Base-by-base conservation (phyloP, 2,329 filamentous ascomycete species). In the Penicillium sp. region DNA sequence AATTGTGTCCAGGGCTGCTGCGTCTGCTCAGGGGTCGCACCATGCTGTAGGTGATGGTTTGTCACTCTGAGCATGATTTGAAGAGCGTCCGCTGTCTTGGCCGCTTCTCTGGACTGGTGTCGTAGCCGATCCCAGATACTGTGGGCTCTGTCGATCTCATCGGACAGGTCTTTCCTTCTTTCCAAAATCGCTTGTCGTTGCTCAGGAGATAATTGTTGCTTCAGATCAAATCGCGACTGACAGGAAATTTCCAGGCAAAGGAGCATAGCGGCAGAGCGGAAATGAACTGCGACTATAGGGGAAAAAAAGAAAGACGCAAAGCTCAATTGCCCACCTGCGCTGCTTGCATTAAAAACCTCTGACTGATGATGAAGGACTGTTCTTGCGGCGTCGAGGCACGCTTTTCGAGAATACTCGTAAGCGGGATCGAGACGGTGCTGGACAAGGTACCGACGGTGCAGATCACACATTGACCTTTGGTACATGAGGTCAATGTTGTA, bases 401-500 rank as follows among this genome's bases (percentile, higher is more conserved):
- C 64, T 13, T 61, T 58, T 18, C 72, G 66, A 9, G 73, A 76
- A 37, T 70, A 62, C 0, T 56, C 55, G 41, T 67, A 69, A 8
- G 55, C 65, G 43, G 43, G 57, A 43, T 63, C 68, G 54, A 32
- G 65, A 60, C 51, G 47, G 5, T 47, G 46, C 2, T 65, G 57
- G 12, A 66, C 66, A 52, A 80, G 68, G 53, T 73, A 77, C 28
- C 70, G 73, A 9, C 77, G 67, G 55, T 80, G 76, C 4, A 81
- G 60, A 1, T 77, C 70, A 35, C 74, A 71, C 43, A 71, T 69
- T 4, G 73, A 67, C 54, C 76, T 76, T 35, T 74, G 70, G 55
- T 73, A 75, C 5, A 76, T 65, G 3, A 78, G 63, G n/a, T 78
- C 70, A 25, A 80, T 61, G 44, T 73, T 76, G 47, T 77, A 69